phyloP scores from a whole-genome alignment of 2,329 filamentous ascomycete genomes.

The Trichoderma gracile region DNA sequence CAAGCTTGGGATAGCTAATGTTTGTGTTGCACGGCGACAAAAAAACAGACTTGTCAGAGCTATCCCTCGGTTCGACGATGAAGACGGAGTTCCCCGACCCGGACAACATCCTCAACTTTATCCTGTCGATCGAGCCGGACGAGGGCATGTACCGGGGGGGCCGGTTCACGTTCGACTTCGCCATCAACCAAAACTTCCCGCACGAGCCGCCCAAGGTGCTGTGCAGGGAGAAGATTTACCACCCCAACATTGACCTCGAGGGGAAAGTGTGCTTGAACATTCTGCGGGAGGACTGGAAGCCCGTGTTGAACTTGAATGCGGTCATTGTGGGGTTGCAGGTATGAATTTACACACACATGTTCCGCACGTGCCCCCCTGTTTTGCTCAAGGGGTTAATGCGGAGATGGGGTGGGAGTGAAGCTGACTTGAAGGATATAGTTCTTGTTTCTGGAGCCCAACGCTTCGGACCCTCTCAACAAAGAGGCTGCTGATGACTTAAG shows the following conservation, averaged over 20 bases:
- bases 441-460: conserved; percentile 95
- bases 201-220: conserved; percentile 97
- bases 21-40: no score
- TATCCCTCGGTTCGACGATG: conserved; percentile 78
- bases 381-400: background rate
- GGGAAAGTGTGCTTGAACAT: conserved; percentile 99
- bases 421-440: conserved; percentile 60
- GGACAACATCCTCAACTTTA: conserved; percentile 84
- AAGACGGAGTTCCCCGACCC: conserved; percentile 77
- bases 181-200: conserved; percentile 91
- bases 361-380: background rate
- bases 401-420: no score
- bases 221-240: conserved; percentile 97
- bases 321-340: conserved; percentile 93
- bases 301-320: conserved; percentile 92
- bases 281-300: conserved; percentile 97
- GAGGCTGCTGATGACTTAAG: conserved; percentile 93
- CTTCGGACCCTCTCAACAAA: conserved; percentile 96
- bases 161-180: conserved; percentile 84
- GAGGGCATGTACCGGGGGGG: conserved; percentile 88
- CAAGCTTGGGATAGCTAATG: conserved; percentile 4
- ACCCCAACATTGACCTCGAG: conserved; percentile 96
- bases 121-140: conserved; percentile 78
- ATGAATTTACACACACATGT: conserved; percentile 28
- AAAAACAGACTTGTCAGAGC: conserved; percentile 72